Base-by-base conservation (phyloP, 352 stramenopile genomes). In the Pythium aquatile region DNA sequence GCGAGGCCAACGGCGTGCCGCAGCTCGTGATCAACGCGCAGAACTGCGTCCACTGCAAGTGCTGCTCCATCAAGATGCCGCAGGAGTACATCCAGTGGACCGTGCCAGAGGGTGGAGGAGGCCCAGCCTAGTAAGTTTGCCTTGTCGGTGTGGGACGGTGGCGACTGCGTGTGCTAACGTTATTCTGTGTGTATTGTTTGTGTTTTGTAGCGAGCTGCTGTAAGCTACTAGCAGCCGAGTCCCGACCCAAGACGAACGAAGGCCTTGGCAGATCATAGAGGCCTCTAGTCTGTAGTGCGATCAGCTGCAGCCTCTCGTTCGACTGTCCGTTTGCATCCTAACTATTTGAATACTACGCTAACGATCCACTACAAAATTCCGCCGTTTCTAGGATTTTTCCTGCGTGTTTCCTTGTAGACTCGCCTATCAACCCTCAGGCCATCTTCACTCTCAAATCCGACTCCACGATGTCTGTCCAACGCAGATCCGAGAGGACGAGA, bases 11-110 rank as follows among this genome's bases (percentile, higher is more conserved):
- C 57, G 90, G 88, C 46, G 78, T 88, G 52, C 83, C 91, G 39
- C 90, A 98, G 77, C 81, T 99, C 29, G 96, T 99, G 52, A 99
- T 99, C 74, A 99, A 99, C 76, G 96, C 97, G 40, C 96, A 99
- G 78, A 99, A 99, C 80, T 99, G 97, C 74, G 91, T 99, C 47
- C 97, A 99, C 83, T 99, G 97, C 85, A 99, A 99, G 78, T 99
- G 94, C 79, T 99, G 97, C 78, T 98, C 93, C 40, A 99, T 99
- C 80, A 99, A 99, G 80, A 99, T 98, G 95, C 97, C 97, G 2
- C 70, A 97, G 63, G 96, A 99, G 79, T 99, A 99, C 79, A 99
- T 99, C 78, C 87, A 99, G 49, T 99, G 97, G 97, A 99, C 96
- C 42, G 97, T 99, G 5, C 97, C 97, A 5, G 97, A 99, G 85